Conservation (phyloP, 768 basidiomycete genomes). For the Lactarius hatsudake region DNA sequence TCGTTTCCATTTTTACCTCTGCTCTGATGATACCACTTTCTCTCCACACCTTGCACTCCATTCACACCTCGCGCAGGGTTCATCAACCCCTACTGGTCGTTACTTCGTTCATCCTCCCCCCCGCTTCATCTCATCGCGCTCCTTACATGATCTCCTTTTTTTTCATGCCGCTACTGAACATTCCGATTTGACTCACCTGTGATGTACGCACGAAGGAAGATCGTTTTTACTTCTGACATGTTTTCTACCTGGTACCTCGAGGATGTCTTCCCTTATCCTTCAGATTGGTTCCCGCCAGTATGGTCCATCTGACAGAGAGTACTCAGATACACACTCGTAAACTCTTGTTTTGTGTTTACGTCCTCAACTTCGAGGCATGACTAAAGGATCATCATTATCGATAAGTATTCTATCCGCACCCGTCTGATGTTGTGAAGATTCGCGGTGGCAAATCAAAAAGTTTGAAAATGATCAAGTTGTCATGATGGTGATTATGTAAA, state of each 20-base stretch:
- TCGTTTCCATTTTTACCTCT: slow-evolving; percentile 56
- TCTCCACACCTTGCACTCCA: slow-evolving; percentile 37
- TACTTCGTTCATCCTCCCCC: background rate
- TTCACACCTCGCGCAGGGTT: slow-evolving; percentile 25
- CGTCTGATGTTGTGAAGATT: background rate
- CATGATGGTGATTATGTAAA: slow-evolving; percentile 16
- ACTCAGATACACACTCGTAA: slow-evolving; percentile 20
- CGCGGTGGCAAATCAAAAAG: background rate
- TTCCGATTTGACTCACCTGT: slow-evolving; percentile 29
- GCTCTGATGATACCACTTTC: slow-evolving; percentile 73
- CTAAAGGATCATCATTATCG: slow-evolving; percentile 26
- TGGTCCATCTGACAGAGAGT: slow-evolving; percentile 16
- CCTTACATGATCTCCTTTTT: slow-evolving; percentile 27
- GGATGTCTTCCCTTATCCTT: slow-evolving; percentile 9
- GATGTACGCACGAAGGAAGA: slow-evolving; percentile 31
- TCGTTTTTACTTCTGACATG: slow-evolving; percentile 26
- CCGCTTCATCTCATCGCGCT: slow-evolving; percentile 26
- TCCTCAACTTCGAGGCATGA: slow-evolving; percentile 12
- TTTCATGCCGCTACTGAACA: slow-evolving; percentile 30
- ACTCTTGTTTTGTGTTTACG: slow-evolving; percentile 13
- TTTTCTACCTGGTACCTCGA: slow-evolving; percentile 21
- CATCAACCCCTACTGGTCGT: slow-evolving; percentile 16
- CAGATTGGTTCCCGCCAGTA: slow-evolving; percentile 14
- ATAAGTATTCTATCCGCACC: slow-evolving; percentile 22
- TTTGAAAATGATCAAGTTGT: background rate